These are phyloP conservation scores for Penstemon eatonii DNA, from an alignment of 257 asterid genomes.

Conservation along the genomic window DNA sequence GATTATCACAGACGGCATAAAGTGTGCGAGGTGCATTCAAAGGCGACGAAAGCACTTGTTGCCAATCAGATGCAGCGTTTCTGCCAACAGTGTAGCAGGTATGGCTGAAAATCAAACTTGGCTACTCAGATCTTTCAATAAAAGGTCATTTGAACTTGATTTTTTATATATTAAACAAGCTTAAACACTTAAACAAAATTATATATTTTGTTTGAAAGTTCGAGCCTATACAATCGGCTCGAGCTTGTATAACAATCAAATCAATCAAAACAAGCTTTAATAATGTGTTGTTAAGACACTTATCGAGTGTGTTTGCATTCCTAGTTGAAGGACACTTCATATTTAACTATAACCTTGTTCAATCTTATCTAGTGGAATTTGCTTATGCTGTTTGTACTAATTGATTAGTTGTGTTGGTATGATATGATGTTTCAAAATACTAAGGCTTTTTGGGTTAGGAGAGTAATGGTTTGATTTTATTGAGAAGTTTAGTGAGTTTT, in stretches of 20 bases:
- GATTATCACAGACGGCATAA: slow-evolving; percentile 82
- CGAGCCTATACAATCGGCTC: no score
- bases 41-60: slow-evolving; percentile 62
- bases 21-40: slow-evolving; percentile 79
- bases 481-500: neutral
- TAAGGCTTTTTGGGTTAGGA: neutral
- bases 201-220: no score
- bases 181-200: no score
- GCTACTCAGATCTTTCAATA: no score
- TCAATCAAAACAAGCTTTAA: no score
- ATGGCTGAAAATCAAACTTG: no score
- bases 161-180: no score
- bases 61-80: slow-evolving; percentile 77
- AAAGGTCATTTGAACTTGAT: no score
- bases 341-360: neutral
- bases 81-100: slow-evolving; percentile 95
- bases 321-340: no score
- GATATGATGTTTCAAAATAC: neutral
- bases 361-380: neutral
- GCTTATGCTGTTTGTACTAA: neutral
- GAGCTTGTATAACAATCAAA: no score
- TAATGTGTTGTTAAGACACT: no score
- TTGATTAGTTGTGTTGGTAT: neutral
- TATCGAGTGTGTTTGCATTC: no score
- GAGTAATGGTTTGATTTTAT: slow-evolving; percentile 2